Evolutionary conservation across 2,329 filamentous ascomycete genomes (phyloP), one percentile per base, ranked within the genome.

Genomic region (Pseudogymnoascus sp.): DNA sequence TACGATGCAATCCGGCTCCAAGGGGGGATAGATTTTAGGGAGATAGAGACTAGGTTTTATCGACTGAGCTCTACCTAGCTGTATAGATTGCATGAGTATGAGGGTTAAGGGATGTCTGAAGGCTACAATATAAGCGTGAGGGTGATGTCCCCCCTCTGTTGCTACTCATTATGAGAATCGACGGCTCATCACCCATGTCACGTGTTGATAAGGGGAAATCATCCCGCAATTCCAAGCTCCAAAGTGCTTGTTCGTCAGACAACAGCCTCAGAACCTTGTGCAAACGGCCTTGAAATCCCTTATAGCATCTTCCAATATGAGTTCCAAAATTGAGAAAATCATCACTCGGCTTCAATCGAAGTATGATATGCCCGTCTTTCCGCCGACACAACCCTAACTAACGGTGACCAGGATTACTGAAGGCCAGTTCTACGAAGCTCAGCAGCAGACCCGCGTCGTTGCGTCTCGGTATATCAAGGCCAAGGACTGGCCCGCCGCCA

Each of bases 371-470:
- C 47, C 14, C 19, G 19, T 59, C 37, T 24, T 42, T 62, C 29
- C 14, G 50, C 42, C 29, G 40, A 64, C 26, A 29, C 37, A 56
- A 10, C 37, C 65, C 59, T 64, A 38, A 35, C 64, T 70, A 64
- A 67, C 37, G n/a, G 13, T 44, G 50, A 35, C 24, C 70, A 90
- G 91, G 76, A 96, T 96, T 76, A 82, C 86, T 69, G 91, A 96
- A 76, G 93, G 93, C 72, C 88, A 95, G 74, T 97, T 86, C 82
- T 99, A 99, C 80, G 95, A 99, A 83, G 95, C 95, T 64, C 93
- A 97, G 78, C 95, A 99, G 77, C 95, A 99, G 80, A 91, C 96
- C 68, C 91, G 95, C 67, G 93, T 97, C 62, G 93, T 97, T 69
- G 93, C 93, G 65, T 89, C 91, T 40, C 92, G 96, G 64, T 96